Percentiles rank a stretch among this genome's conserved stretches.
Evolutionary conservation across 495 filamentous ascomycete genomes (phyloP).

Genomic region (Podospora sp.): DNA sequence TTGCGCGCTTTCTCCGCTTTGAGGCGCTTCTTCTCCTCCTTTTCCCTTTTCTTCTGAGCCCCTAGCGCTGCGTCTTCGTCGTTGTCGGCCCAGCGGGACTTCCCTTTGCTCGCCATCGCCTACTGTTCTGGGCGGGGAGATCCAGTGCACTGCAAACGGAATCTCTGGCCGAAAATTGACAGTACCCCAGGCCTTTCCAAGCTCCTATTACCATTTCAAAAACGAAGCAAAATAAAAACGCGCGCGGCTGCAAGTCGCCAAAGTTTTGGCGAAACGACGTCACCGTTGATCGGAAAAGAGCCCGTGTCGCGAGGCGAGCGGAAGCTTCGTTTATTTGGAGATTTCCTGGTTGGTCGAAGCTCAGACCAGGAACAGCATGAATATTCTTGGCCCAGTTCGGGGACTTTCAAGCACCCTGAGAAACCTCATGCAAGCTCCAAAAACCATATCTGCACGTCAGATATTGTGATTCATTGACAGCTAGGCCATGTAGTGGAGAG

Average conservation of each 20-base stretch:
- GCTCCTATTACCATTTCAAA: background rate
- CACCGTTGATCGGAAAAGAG: background rate
- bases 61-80: conserved; percentile 73
- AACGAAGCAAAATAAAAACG: background rate
- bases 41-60: conserved; percentile 77
- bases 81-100: conserved; percentile 87
- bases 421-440: too few species aligned
- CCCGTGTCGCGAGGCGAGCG: background rate
- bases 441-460: too few species aligned
- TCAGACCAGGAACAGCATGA: background rate
- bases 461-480: too few species aligned
- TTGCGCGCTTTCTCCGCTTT: conserved; percentile 85
- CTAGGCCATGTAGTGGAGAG: too few species aligned
- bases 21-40: conserved; percentile 82
- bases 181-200: background rate
- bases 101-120: conserved; percentile 63
- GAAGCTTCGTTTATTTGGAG: conserved; percentile 25
- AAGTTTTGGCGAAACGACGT: conserved; percentile 6
- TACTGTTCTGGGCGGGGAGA: background rate
- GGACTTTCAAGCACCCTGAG: too few species aligned
- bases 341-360: conserved; percentile 33
- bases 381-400: too few species aligned
- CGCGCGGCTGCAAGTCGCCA: background rate
- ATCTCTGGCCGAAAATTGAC: too few species aligned
- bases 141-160: background rate